Percentiles rank a stretch among this genome's conserved stretches.
phyloP scores from a whole-genome alignment of 805 yeast species.

The Starmerella etchellsii region DNA sequence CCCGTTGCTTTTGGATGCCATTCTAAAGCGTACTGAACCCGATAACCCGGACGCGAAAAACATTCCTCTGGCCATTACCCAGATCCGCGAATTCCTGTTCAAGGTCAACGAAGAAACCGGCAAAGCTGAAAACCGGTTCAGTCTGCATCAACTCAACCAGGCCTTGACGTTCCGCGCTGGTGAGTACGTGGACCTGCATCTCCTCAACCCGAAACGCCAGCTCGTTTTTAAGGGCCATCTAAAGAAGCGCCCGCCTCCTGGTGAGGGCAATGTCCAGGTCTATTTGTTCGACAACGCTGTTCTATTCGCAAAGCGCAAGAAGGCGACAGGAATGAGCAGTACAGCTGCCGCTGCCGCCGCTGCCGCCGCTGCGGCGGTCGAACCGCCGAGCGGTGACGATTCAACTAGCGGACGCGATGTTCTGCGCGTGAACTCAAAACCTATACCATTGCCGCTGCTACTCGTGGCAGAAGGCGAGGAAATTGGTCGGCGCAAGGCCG shows the following conservation, averaged over 20 bases:
- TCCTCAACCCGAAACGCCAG: conserved; percentile 68
- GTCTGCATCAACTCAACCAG: conserved; percentile 74
- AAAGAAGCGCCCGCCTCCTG: conserved; percentile 51
- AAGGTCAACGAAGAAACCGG: conserved; percentile 82
- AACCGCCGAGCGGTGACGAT: conserved; percentile 17
- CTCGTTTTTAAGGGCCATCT: conserved; percentile 68
- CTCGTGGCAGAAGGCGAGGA: conserved; percentile 70
- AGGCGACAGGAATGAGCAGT: conserved; percentile 46
- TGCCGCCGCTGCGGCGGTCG: conserved; percentile 19
- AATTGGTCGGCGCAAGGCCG: conserved; percentile 34
- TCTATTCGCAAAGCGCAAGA: conserved; percentile 70
- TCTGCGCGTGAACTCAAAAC: conserved; percentile 79
- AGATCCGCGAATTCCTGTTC: conserved; percentile 59
- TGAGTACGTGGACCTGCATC: conserved; percentile 73
- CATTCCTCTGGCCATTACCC: conserved; percentile 58
- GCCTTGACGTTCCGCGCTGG: conserved; percentile 68
- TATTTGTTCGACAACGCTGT: conserved; percentile 82
- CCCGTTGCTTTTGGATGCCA: conserved; percentile 69
- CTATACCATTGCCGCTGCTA: conserved; percentile 67
- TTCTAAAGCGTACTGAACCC: conserved; percentile 69
- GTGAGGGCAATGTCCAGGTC: conserved; percentile 68
- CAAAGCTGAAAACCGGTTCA: conserved; percentile 83
- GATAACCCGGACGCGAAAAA: conserved; percentile 59
- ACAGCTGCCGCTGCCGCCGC: conserved; percentile 18
- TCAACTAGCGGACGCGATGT: conserved; percentile 46